Conservation (phyloP, 2,329 filamentous ascomycete species). For the Sporothrix inflata region DNA sequence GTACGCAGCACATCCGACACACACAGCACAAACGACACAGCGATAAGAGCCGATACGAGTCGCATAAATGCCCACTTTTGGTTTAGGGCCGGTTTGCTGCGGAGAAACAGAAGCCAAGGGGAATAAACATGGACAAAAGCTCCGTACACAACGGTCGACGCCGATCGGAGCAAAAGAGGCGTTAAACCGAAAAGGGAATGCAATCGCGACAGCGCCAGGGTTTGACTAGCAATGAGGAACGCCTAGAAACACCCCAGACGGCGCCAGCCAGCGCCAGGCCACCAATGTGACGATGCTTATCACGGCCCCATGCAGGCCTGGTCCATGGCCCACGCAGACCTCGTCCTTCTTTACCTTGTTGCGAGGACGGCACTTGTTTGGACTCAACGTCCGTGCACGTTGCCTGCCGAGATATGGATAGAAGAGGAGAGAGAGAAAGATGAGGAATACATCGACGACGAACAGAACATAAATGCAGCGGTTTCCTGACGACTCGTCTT, state of each 20-base stretch:
- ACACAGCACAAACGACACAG: not conserved
- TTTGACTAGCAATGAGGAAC: not conserved
- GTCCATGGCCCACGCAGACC: not conserved
- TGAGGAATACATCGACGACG: not conserved
- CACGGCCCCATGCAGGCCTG: constrained; percentile 18
- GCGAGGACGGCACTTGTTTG: not conserved
- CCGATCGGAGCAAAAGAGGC: not conserved
- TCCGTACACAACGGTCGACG: not conserved
- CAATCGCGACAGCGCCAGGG: constrained; percentile 12
- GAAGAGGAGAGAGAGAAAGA: not conserved
- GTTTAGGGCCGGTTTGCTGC: constrained; percentile 2
- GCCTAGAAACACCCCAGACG: not conserved
- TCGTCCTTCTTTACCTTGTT: not conserved
- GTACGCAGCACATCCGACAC: not conserved
- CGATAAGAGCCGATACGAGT: constrained; percentile 2
- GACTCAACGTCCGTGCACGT: not conserved
- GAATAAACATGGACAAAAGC: not conserved
- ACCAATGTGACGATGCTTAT: constrained; percentile 15
- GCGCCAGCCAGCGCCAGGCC: not conserved
- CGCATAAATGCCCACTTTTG: constrained; percentile 14
- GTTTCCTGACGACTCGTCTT: not conserved
- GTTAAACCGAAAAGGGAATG: constrained; percentile 15
- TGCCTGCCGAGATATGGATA: constrained; percentile 7
- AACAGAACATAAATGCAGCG: not conserved
- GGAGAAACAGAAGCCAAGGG: not conserved